A percentile compares a stretch with the other conserved stretches of the same genome.
These are phyloP conservation scores for Globisporangium parvum DNA, from an alignment of 352 stramenopile genomes.

Conservation along the genomic window DNA sequence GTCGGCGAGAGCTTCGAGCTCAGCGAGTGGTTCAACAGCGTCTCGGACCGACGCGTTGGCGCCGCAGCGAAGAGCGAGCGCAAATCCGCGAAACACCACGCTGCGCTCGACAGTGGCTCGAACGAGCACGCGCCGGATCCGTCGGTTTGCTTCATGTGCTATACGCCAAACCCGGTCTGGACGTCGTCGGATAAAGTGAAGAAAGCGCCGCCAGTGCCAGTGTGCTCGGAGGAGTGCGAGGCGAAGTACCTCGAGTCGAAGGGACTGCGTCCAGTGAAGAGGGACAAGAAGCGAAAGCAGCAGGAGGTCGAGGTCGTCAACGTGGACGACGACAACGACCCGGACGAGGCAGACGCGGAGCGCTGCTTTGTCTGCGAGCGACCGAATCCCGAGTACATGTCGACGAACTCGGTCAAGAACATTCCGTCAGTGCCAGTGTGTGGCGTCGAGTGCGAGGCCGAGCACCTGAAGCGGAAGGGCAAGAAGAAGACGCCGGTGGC, in stretches of 20 bases:
- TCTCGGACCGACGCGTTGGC: conserved; percentile 13
- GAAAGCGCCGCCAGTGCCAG: conserved; percentile 45
- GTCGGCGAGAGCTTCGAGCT: conserved; percentile 67
- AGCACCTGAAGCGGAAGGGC: conserved; percentile 23
- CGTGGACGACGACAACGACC: conserved; percentile 14
- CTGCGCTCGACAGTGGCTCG: conserved; percentile 24
- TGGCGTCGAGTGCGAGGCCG: conserved; percentile 56
- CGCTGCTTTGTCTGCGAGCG: conserved; percentile 63
- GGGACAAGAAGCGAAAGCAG: conserved; percentile 14
- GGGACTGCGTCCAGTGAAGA: conserved; percentile 28
- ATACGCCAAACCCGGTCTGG: conserved; percentile 52
- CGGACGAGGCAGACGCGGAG: conserved; percentile 19
- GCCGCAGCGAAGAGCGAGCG: conserved; percentile 19
- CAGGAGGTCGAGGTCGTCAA: conserved; percentile 7
- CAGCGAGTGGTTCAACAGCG: conserved; percentile 76
- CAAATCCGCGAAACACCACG: conserved; percentile 38
- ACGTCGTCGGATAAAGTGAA: conserved; percentile 58
- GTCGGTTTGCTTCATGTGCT: conserved; percentile 50
- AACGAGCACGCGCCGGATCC: conserved; percentile 6
- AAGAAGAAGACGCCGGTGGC: conserved; percentile 20
- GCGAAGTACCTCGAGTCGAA: conserved; percentile 51
- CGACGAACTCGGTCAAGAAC: conserved; percentile 48
- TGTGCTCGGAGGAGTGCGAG: conserved; percentile 52
- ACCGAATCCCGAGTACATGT: conserved; percentile 56
- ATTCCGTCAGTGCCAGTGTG: conserved; percentile 53